Conservation (phyloP, 495 filamentous ascomycete genomes). For the Parathielavia appendiculata region DNA sequence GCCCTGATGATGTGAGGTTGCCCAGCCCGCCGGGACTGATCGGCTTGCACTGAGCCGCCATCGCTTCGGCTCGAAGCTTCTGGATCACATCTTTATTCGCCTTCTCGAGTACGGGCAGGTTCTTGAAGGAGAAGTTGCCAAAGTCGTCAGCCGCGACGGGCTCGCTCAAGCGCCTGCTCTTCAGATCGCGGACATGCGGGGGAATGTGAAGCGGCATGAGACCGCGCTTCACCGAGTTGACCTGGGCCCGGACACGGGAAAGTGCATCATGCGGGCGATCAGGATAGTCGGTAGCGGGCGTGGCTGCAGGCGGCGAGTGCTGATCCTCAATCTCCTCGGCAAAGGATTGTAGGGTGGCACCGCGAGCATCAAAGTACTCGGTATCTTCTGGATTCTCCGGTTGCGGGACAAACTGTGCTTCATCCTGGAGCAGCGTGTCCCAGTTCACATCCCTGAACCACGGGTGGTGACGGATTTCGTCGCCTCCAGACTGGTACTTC, state of each 20-base stretch:
- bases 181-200: slow-evolving; percentile 85
- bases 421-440: slow-evolving; percentile 83
- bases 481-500: slow-evolving; percentile 72
- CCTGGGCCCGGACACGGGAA: slow-evolving; percentile 80
- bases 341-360: slow-evolving; percentile 84
- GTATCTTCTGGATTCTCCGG: slow-evolving; percentile 94
- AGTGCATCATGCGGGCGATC: slow-evolving; percentile 94
- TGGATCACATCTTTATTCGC: slow-evolving; percentile 98
- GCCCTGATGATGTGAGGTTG: slow-evolving; percentile 44
- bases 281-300: slow-evolving; percentile 62
- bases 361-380: slow-evolving; percentile 92
- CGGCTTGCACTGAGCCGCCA: slow-evolving; percentile 58
- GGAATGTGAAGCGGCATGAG: slow-evolving; percentile 95
- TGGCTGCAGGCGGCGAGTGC: slow-evolving; percentile 59
- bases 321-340: slow-evolving; percentile 92
- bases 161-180: slow-evolving; percentile 84
- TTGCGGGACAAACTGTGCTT: slow-evolving; percentile 90
- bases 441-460: slow-evolving; percentile 90
- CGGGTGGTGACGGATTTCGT: slow-evolving; percentile 79
- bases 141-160: slow-evolving; percentile 87
- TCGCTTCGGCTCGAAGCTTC: slow-evolving; percentile 82
- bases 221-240: slow-evolving; percentile 72
- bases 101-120: slow-evolving; percentile 91
- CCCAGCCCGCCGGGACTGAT: slow-evolving; percentile 41
- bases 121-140: slow-evolving; percentile 94